Base-by-base conservation (phyloP, 1,284 basidiomycete species). In the Tilletia setariae region DNA sequence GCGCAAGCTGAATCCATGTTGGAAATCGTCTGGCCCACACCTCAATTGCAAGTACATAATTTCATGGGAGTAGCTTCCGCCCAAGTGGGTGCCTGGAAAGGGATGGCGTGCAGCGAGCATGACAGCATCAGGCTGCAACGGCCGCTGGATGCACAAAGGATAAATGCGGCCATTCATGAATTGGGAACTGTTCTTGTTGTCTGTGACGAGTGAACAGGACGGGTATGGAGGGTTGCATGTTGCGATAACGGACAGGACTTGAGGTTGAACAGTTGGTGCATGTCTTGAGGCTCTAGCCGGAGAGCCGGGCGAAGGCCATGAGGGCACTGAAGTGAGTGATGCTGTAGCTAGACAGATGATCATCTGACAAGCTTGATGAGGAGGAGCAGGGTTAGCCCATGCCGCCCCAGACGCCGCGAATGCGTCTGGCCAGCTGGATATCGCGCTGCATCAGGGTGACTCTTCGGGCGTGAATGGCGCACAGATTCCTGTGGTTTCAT, bases 361-460 rank as follows among this genome's bases (percentile, higher is more conserved):
- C 46, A 16, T 32, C 42, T 15, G 28, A 64, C 21, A 9, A 64
- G 8, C 30, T 6, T 43, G 15, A 16, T 25, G 64, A 2, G n/a
- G 46, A 4, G 56, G 32, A 4, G 25, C 16, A 30, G 15, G 40
- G 8, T 69, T 73, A 78, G 23, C 80, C 79, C 6, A 82, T 67
- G n/a, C 79, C 80, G 32, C 80, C 80, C 80, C 80, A 82, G 42
- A 76, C 68, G 23, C 80, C 80, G 28, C 80, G 73, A 23, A 82
- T 76, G 13, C 80, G 74, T 15, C 80, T 68, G 11, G 80, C 80
- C 1, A 82, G 75, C 65, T 82, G 79, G 64, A 82, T 79, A 56
- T 82, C 80, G 9, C 79, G 75, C 68, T 82, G 78, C 80, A 82
- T 82, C 46, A 82, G 73, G 1, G 80, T 82, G 3, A 82, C 80